These are phyloP conservation scores for Mycena citricolor DNA, from an alignment of 1,284 basidiomycete species.

Conservation along the genomic window DNA sequence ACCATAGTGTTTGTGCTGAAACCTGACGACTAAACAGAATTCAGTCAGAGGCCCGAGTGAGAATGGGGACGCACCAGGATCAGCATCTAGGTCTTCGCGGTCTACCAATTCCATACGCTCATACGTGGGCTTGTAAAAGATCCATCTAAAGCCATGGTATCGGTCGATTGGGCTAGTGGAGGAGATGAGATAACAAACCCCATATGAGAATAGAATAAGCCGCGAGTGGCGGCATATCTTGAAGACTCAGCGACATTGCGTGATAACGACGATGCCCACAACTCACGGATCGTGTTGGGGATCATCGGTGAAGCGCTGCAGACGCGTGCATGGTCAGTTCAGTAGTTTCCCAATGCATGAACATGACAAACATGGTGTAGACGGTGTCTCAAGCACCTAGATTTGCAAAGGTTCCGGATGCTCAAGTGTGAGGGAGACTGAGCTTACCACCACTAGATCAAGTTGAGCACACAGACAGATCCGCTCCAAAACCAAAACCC, in stretches of 20 bases:
- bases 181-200: no score
- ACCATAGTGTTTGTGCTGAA: conserved; percentile 75
- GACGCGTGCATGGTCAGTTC: not conserved
- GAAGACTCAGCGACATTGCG: conserved; percentile 5
- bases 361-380: conserved; percentile 63
- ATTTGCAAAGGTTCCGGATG: no score
- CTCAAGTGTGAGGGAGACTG: conserved; percentile 41
- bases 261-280: not conserved
- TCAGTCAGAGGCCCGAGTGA: not conserved
- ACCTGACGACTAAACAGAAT: conserved; percentile 57
- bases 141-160: conserved; percentile 46
- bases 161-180: no score
- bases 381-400: conserved; percentile 72
- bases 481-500: conserved; percentile 8
- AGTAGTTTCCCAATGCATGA: not conserved
- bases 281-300: conserved; percentile 69
- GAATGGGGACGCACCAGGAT: conserved; percentile 51
- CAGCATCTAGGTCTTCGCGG: conserved; percentile 66
- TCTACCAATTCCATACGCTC: conserved; percentile 65
- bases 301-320: conserved; percentile 74
- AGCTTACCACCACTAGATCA: conserved; percentile 36
- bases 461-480: conserved; percentile 37
- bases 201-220: conserved; percentile 75
- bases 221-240: conserved; percentile 72
- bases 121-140: conserved; percentile 76